Evolutionary conservation across 2,329 filamentous ascomycete genomes (phyloP), one percentile per base, ranked within the genome.

Genomic region (Arthrobotrys sphaeroides): DNA sequence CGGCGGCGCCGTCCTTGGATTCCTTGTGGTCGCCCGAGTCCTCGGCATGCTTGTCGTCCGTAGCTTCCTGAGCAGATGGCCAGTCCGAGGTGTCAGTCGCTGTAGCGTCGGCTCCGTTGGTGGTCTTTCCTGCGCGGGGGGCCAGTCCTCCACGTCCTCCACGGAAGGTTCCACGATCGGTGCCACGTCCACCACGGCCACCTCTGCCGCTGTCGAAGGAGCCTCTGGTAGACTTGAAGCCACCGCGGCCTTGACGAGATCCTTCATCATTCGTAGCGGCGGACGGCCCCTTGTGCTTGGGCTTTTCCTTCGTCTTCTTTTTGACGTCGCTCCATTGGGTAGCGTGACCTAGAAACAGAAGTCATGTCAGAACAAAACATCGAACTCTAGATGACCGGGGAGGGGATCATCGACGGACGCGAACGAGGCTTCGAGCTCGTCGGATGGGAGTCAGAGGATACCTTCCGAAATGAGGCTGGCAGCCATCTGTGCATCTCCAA

Each of bases 301-400:
- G 84, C 78, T 88, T 85, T 80, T 91, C 88, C 85, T 93, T 94
- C 85, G 90, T 90, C 81, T 88, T 87, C 86, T 91, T 92, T 79
- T 90, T 90, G 79, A 95, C 91, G 83, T 94, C 91, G 80, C 90
- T 90, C 88, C 93, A 95, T 85, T 93, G 91, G 78, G 91, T 90
- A 80, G 94, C 90, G 78, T 88, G 88, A 81, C 92, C 92, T 93
- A 81, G 73, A 78, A 51, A n/a, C n/a, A n/a, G n/a, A n/a, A 43
- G 75, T 76, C 36, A 65, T 79, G 31, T 64, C 38, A 59, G 57
- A 31, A n/a, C n/a, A n/a, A 47, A 80, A 73, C 57, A 24, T 51
- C 26, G 20, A 38, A 20, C 24, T 12, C 24, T 43, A 47, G 31
- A 36, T 2, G n/a, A 9, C 26, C n/a, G 18, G 59, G 3, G 2